Conservation (phyloP, 2,329 filamentous ascomycete genomes). For the Pseudogymnoascus sp. region DNA sequence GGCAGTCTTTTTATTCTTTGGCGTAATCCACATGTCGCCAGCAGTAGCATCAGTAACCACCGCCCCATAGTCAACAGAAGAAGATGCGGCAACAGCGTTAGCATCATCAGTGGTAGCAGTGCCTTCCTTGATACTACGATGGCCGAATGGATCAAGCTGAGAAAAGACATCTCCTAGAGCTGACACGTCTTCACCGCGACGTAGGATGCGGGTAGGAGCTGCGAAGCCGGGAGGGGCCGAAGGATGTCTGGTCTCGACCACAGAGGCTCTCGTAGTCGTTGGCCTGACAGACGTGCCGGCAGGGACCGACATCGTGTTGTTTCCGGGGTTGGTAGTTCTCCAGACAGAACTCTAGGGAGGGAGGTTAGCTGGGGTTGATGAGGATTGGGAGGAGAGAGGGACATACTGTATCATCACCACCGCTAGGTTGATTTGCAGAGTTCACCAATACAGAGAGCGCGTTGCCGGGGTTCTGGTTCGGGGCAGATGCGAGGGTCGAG, state of each 20-base stretch:
- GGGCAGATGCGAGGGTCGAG: not conserved
- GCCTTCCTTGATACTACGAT: not conserved
- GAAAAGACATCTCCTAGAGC: not conserved
- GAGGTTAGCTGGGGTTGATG: not conserved
- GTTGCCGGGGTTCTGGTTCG: not conserved
- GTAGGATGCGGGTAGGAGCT: not conserved
- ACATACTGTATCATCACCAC: not conserved
- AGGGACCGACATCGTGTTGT: not conserved
- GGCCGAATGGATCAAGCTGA: not conserved
- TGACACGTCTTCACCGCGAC: too few species aligned
- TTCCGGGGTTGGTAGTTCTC: not conserved
- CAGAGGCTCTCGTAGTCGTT: not conserved
- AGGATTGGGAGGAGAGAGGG: not conserved
- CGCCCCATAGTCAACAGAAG: not conserved
- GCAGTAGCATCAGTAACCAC: not conserved
- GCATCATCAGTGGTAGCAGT: not conserved
- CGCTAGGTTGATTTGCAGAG: not conserved
- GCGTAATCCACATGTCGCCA: not conserved
- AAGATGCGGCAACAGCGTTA: not conserved
- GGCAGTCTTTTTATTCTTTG: not conserved
- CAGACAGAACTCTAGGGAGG: not conserved
- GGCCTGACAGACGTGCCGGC: not conserved
- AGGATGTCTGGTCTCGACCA: not conserved
- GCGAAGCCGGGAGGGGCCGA: not conserved
- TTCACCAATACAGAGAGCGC: not conserved